phyloP scores from a whole-genome alignment of 2,329 filamentous ascomycete genomes.

The Magnaporthiopsis rhizophila region DNA sequence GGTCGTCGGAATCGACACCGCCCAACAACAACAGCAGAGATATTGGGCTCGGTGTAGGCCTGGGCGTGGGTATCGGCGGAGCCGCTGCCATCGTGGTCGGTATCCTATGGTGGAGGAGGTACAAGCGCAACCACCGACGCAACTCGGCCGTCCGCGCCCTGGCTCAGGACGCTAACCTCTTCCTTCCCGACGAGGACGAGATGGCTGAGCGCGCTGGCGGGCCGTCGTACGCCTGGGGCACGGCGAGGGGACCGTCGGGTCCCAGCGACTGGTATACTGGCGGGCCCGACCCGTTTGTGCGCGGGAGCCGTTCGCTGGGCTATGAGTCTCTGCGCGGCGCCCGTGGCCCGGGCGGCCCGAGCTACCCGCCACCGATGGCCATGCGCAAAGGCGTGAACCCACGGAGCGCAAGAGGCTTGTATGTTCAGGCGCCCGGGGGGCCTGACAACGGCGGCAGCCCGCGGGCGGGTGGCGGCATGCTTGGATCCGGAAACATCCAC shows the following conservation, averaged over 20 bases:
- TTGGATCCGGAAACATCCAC: constrained; percentile 37
- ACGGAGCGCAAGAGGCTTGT: constrained; percentile 5
- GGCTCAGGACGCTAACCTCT: constrained; percentile 40
- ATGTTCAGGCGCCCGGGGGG: constrained; percentile 11
- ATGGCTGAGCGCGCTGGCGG: constrained; percentile 35
- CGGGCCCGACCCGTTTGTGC: constrained; percentile 33
- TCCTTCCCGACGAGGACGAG: constrained; percentile 32
- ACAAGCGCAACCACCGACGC: constrained; percentile 29
- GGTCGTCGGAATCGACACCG: constrained; percentile 8
- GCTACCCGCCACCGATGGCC: constrained; percentile 11
- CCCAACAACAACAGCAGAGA: constrained; percentile 27
- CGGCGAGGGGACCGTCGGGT: constrained; percentile 12
- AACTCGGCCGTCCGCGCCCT: constrained; percentile 41
- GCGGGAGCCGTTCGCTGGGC: constrained; percentile 33
- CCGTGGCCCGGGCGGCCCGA: constrained; percentile 13
- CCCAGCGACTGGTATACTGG: constrained; percentile 35
- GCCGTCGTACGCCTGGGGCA: constrained; percentile 23
- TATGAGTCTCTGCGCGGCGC: constrained; percentile 40
- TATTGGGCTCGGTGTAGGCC: constrained; percentile 54
- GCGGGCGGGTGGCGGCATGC: background rate
- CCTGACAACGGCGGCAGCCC: background rate
- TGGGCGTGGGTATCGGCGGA: constrained; percentile 55
- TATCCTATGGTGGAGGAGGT: constrained; percentile 39
- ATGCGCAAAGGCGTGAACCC: background rate
- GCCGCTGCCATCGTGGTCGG: constrained; percentile 32